Base-by-base conservation (phyloP, 2,329 filamentous ascomycete genomes). In the Pyricularia sp. region DNA sequence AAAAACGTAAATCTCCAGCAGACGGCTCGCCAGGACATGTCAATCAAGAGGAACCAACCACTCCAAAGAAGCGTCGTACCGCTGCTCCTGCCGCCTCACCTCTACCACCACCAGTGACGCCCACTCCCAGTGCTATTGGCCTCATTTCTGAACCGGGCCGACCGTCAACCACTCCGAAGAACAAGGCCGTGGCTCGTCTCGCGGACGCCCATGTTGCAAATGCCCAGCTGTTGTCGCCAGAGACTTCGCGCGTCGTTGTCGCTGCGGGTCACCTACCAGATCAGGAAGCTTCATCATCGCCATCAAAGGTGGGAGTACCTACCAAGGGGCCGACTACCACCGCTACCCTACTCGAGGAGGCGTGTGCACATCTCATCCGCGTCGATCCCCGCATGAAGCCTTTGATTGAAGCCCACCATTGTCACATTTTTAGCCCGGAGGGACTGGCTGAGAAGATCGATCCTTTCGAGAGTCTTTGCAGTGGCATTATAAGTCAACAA, bases 401-500 rank as follows among this genome's bases (percentile, higher is more conserved):
- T 0, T 75, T 96, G 22, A 85, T 97, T 62, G 86, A 90, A 65
- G 84, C 85, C 65, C 83, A 96, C 72, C 84, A 84, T 67, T 97
- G 93, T 75, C 82, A 81, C 65, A 77, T 94, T 19, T 97, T 97
- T 76, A 89, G 87, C 1, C 84, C 91, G 0, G 87, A 89, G 68
- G 91, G 92, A 0, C 78, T 97, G n/a, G 85, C 88, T 31, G 91
- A 97, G 75, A 81, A 85, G 68, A 85, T 97, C 66, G 91, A 97
- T 75, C 94, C 94, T 0, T 99, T 97, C 72, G 88, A 89, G 70
- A 87, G 85, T 65, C 81, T 99, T 40, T 83, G 85, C 53, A 93
- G 88, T 74, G 89, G 92, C 63, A 97, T 99, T 72, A 96, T 97
- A 70, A 92, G 91, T 64, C 94, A 97, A 77, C 94, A 99, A 78